Base-by-base conservation (phyloP, 805 yeast species). In the Ogataea pini region DNA sequence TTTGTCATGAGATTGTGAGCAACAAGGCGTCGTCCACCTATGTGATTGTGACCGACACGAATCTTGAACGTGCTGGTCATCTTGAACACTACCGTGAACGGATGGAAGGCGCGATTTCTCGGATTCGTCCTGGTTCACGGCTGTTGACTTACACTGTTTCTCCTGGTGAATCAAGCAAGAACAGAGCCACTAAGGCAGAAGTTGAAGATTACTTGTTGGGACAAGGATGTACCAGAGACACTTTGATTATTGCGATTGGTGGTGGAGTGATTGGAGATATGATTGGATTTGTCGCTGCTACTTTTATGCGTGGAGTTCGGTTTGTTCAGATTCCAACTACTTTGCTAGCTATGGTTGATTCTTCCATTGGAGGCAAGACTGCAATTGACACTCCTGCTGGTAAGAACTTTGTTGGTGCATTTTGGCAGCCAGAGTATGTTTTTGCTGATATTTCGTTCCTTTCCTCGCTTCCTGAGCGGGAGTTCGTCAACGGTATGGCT, bases 211-310 rank as follows among this genome's bases (percentile, higher is more conserved):
- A 78, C 69, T 72, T 94, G 61, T 77, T 94, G 52, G 61, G 70
- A 4, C 71, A 89, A 62, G 96, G 96, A 20, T 94, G 99, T 68
- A 94, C 98, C 13, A 81, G 99, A 69, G 99, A 94, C 66, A 90
- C 98, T 2, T 89, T 94, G 20, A 83, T 94, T 48, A 71, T 94
- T 41, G 99, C 99, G 7, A 81, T 94, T 50, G 99, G 99, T 52
- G 99, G 99, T 57, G 99, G 99, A 59, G 95, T 94, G 44, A 92
- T 94, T 68, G 99, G 99, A 51, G 99, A 94, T 65, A 92, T 94
- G 99, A 88, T 92, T 56, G 99, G 99, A 3, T 94, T 82, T 65
- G 98, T 94, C 36, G 99, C 99, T n/a, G 92, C 99, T 27, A 94
- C 99, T 2, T 94, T 94, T 68, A 94, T 94, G 99, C 80, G 99